Base-by-base conservation (phyloP, 2,329 filamentous ascomycete species). In the Clonostachys byssicola region DNA sequence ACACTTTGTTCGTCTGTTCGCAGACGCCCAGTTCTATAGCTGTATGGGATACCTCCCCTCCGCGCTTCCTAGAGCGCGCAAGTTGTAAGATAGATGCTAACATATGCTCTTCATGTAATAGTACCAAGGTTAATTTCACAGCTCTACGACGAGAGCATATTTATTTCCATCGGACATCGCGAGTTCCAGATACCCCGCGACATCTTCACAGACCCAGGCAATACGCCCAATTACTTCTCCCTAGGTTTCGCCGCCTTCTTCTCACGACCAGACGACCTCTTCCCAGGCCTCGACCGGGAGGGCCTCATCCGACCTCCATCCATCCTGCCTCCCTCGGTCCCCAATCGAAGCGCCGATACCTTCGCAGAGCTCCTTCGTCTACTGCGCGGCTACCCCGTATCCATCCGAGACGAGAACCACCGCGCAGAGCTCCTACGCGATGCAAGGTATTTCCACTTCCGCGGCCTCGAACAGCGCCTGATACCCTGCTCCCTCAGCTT, bases 191-290 rank as follows among this genome's bases (percentile, higher is more conserved):
- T 97, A 54, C 88, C 92, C 3, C 87, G 91, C 52, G 89, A 95
- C 56, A 76, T 95, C 51, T 95, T 97, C 66, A 86, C 81, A 33
- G 80, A 81, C 35, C 89, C 91, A 1, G 92, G 92, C 23, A 92
- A 97, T 68, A 85, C 83, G n/a, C 92, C 92, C 12, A 97, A 97
- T 65, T 97, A 91, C 75, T 97, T 97, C 73, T 87, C 90, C 1
- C 79, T 96, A 5, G 92, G 92, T 49, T 96, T 95, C 60, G 86
- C 85, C 36, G 81, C 89, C 56, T 95, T 95, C 75, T 95, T 96
- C 71, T 85, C 85, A 14, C 83, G 82, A 3, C 88, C 88, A 0
- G 76, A 81, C 13, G 86, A 95, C 57, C 79, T 91, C 6, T 96
- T 96, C 56, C 92, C 92, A 0, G 92, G 92, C 2, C 78, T 96